Conservation (phyloP, 805 yeast genomes). For the Metschnikowia santaceciliae region DNA sequence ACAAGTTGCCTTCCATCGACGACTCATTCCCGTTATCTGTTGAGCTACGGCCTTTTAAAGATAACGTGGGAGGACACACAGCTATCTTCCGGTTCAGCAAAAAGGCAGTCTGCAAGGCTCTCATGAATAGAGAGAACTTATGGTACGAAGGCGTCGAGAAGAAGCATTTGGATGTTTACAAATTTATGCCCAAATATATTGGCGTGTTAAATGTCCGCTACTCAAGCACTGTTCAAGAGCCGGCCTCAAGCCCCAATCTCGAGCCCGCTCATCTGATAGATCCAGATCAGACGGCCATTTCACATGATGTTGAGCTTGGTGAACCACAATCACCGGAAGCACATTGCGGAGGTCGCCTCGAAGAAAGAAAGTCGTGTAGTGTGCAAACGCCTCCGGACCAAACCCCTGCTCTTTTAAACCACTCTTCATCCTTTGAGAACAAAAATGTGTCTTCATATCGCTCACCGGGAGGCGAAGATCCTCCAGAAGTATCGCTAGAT, state of each 20-base stretch:
- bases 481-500: conserved; percentile 84
- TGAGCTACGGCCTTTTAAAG: conserved; percentile 84
- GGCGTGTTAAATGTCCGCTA: conserved; percentile 93
- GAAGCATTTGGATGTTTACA: conserved; percentile 68
- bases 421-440: not conserved
- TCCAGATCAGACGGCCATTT: not conserved
- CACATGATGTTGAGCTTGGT: not conserved
- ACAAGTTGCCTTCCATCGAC: not conserved
- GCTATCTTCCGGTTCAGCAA: conserved; percentile 91
- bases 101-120: conserved; percentile 89
- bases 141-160: conserved; percentile 90
- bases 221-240: conserved; percentile 42
- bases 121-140: conserved; percentile 82
- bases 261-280: conserved; percentile 6
- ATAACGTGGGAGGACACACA: conserved; percentile 97
- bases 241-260: conserved; percentile 11
- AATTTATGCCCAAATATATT: conserved; percentile 89
- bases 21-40: conserved; percentile 64
- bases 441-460: not conserved
- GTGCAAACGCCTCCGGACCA: not conserved
- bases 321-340: not conserved
- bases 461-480: conserved; percentile 11
- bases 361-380: not conserved
- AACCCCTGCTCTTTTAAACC: not conserved
- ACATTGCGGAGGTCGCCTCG: not conserved